phyloP scores from a whole-genome alignment of 768 basidiomycete species.

The Lyophyllum semitale region DNA sequence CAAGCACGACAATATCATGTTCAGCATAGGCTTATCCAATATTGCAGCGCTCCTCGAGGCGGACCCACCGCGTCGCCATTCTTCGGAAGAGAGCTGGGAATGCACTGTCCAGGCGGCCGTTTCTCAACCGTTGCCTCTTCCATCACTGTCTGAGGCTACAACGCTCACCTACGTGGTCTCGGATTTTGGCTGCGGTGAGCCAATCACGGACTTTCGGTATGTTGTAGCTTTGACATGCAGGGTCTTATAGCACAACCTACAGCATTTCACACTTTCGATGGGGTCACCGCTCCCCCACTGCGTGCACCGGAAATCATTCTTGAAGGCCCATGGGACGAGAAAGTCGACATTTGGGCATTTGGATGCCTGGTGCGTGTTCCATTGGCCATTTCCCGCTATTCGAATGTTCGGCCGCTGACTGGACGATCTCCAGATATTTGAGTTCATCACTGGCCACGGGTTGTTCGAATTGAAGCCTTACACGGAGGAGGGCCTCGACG shows the following conservation, averaged over 20 bases:
- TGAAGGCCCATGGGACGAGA: slow-evolving; percentile 25
- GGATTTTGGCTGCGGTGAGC: slow-evolving; percentile 29
- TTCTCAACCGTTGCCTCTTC: slow-evolving; percentile 28
- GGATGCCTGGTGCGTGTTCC: slow-evolving; percentile 26
- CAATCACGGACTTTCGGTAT: not conserved
- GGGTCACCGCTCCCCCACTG: slow-evolving; percentile 22
- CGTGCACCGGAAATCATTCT: slow-evolving; percentile 31
- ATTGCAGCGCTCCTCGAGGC: slow-evolving; percentile 1
- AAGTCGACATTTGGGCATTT: slow-evolving; percentile 32
- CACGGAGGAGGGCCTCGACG: slow-evolving; percentile 2
- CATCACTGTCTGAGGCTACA: slow-evolving; percentile 21
- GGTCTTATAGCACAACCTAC: slow-evolving; percentile 15
- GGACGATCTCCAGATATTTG: slow-evolving; percentile 15
- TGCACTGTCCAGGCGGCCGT: slow-evolving; percentile 24
- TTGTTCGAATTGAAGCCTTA: slow-evolving; percentile 12
- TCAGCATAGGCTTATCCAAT: slow-evolving; percentile 8
- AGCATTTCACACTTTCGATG: slow-evolving; percentile 10
- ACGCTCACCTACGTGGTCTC: slow-evolving; percentile 22
- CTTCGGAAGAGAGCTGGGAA: slow-evolving; percentile 21
- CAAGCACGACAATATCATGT: slow-evolving; percentile 30
- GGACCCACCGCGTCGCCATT: slow-evolving; percentile 21
- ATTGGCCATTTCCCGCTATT: not conserved
- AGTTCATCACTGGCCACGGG: slow-evolving; percentile 13
- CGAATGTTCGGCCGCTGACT: not conserved
- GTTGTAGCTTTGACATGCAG: not conserved